phyloP scores from a whole-genome alignment of 1,284 basidiomycete species.

The Paramarasmius palmivorus region DNA sequence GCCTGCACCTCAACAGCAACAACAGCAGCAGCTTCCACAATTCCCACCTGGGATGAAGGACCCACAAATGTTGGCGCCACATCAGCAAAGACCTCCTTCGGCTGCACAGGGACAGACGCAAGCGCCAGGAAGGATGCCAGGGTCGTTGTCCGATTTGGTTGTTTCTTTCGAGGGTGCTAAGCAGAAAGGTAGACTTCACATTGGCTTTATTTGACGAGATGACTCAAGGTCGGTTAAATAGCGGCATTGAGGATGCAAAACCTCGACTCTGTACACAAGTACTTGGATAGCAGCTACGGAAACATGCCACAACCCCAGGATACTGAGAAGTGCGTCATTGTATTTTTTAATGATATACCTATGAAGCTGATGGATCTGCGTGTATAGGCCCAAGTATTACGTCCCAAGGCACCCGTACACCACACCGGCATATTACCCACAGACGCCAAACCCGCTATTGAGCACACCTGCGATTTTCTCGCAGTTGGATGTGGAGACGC shows the following conservation, averaged over 20 bases:
- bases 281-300: conserved; percentile 88
- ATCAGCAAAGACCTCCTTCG: conserved; percentile 12
- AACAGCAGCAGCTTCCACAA: conserved; percentile 29
- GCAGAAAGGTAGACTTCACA: conserved; percentile 75
- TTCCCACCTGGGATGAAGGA: conserved; percentile 74
- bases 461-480: conserved; percentile 87
- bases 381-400: conserved; percentile 88
- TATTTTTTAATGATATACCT: conserved; percentile 7
- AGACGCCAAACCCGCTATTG: conserved; percentile 80
- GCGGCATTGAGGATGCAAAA: conserved; percentile 82
- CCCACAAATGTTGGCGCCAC: conserved; percentile 17
- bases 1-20: conserved; percentile 19
- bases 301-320: conserved; percentile 92
- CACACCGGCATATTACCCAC: conserved; percentile 96
- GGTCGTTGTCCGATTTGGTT: conserved; percentile 89
- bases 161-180: conserved; percentile 95
- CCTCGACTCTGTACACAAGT: conserved; percentile 86
- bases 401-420: conserved; percentile 91
- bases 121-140: conserved; percentile 47
- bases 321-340: conserved; percentile 79
- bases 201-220: conserved; percentile 4
- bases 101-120: conserved; percentile 30
- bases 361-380: conserved; percentile 12
- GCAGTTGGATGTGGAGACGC: conserved; percentile 94
- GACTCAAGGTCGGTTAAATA: conserved; percentile 28